These are phyloP conservation scores for Pneumocystis jirovecii DNA, from an alignment of 1,139 yeast genomes.

Conservation along the genomic window DNA sequence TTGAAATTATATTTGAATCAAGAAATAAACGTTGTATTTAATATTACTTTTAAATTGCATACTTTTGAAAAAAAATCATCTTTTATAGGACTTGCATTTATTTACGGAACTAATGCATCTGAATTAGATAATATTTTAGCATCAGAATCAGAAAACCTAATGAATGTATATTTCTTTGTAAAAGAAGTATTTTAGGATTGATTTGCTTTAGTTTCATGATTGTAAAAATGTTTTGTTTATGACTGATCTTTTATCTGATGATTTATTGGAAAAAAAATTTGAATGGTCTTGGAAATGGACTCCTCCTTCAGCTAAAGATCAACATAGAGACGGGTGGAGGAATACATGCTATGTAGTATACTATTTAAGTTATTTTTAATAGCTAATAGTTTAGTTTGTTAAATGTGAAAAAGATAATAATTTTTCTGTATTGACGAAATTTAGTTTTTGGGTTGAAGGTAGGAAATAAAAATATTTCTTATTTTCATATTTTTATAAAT, in stretches of 20 bases:
- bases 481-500: background rate
- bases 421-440: conserved; percentile 22
- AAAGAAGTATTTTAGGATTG: background rate
- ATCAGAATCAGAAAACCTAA: background rate
- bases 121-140: background rate
- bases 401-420: conserved; percentile 30
- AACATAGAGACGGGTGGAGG: conserved; percentile 16
- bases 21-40: background rate
- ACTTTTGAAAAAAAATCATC: background rate
- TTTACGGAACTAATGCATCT: background rate
- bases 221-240: conserved; percentile 27
- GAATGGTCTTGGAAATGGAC: conserved; percentile 23
- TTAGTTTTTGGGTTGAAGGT: conserved; percentile 23
- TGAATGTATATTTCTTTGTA: background rate
- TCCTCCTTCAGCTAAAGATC: conserved; percentile 15
- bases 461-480: background rate
- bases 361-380: background rate
- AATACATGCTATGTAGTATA: conserved; percentile 14
- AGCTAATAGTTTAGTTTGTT: conserved; percentile 20
- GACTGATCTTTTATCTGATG: conserved; percentile 21
- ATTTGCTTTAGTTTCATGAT: conserved; percentile 21
- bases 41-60: background rate
- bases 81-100: background rate
- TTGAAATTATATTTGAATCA: background rate
- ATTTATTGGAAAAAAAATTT: conserved; percentile 17